phyloP scores from a whole-genome alignment of 371 early-diverging fungal genomes.

The Mucor plumbeus region DNA sequence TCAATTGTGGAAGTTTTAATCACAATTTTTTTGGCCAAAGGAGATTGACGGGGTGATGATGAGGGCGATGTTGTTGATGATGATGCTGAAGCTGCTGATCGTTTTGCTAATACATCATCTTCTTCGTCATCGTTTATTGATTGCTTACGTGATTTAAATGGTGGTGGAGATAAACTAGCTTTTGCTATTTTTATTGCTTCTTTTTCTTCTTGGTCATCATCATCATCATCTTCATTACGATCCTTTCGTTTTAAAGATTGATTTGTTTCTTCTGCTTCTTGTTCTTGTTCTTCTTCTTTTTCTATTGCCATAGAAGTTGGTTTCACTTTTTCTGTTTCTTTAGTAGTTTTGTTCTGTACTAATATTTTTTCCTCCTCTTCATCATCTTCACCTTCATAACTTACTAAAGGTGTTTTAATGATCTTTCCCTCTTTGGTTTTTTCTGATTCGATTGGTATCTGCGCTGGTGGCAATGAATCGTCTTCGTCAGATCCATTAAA shows the following conservation, averaged over 20 bases:
- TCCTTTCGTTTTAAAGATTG: not conserved
- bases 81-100: not conserved
- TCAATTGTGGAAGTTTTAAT: slow-evolving; percentile 25
- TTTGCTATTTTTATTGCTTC: not conserved
- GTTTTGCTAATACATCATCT: slow-evolving; percentile 35
- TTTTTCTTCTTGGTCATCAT: not conserved
- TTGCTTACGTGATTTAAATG: slow-evolving; percentile 13
- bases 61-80: not conserved
- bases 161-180: slow-evolving; percentile 10
- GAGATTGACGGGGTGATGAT: slow-evolving; percentile 10
- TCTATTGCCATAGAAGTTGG: not conserved
- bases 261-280: not conserved
- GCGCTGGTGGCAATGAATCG: slow-evolving; percentile 33
- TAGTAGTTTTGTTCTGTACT: not conserved
- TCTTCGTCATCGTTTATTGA: slow-evolving; percentile 37
- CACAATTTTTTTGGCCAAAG: slow-evolving; percentile 24
- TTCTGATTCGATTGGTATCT: slow-evolving; percentile 7
- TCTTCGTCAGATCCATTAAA: slow-evolving; percentile 79
- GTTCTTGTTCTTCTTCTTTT: not conserved
- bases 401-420: slow-evolving; percentile 34
- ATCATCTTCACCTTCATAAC: slow-evolving; percentile 59
- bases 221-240: not conserved
- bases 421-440: not conserved
- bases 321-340: slow-evolving; percentile 3
- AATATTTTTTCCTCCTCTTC: slow-evolving; percentile 45